phyloP scores from a whole-genome alignment of 257 asterid genomes.

The Paulownia fortunei region DNA sequence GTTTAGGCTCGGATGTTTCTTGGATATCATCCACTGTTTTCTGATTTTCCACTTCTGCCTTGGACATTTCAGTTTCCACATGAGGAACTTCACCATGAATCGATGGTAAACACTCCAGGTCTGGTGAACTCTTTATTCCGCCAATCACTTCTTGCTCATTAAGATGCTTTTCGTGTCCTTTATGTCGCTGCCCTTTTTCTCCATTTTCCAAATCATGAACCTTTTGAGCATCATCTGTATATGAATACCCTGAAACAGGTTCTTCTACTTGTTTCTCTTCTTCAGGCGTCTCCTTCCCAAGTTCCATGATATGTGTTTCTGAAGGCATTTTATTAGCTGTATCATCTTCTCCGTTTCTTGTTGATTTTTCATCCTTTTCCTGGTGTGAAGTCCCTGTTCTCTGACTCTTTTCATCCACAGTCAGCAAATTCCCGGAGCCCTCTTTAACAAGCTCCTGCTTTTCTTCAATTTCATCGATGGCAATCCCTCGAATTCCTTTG shows the following conservation, averaged over 20 bases:
- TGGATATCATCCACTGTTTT: neutral
- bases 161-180: neutral
- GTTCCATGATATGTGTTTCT: too few species aligned
- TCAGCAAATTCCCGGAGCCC: slow-evolving; percentile 47
- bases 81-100: neutral
- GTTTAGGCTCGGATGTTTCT: slow-evolving; percentile 9
- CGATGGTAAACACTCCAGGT: neutral
- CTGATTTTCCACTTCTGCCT: slow-evolving; percentile 23
- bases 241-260: neutral
- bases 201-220: slow-evolving; percentile 4
- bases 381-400: slow-evolving; percentile 21
- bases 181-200: neutral
- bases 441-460: slow-evolving; percentile 42
- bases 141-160: too few species aligned
- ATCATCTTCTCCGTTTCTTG: slow-evolving; percentile 16
- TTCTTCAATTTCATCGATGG: slow-evolving; percentile 66
- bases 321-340: neutral
- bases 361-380: slow-evolving; percentile 15
- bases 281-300: neutral
- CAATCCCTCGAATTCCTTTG: slow-evolving; percentile 60
- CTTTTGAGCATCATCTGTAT: neutral
- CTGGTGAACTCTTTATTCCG: too few species aligned
- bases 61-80: slow-evolving; percentile 11
- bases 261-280: neutral
- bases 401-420: slow-evolving; percentile 37